Evolutionary conservation across 192 early-diverging fungal genomes (phyloP).

Genomic region (Chytriomyces hyalinus): DNA sequence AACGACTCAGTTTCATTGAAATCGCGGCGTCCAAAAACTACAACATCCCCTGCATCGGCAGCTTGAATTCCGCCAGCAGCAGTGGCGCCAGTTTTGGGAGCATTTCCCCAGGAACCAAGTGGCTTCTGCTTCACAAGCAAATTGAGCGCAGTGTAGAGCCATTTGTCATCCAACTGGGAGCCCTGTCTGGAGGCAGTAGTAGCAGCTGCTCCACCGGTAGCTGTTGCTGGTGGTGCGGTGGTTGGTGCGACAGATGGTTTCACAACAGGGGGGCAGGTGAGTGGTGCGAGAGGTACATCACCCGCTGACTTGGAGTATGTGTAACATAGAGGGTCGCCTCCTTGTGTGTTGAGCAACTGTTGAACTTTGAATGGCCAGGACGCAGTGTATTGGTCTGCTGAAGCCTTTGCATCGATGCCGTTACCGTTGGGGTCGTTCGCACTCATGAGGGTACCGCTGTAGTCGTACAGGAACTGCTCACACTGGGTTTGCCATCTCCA

Average conservation of each 20-base stretch:
- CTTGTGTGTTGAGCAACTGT: conserved; percentile 15
- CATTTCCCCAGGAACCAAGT: neutral
- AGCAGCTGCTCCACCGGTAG: neutral
- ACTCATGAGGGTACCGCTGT: conserved; percentile 14
- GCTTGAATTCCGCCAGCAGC: neutral
- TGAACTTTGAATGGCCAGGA: conserved; percentile 14
- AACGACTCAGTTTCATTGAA: neutral
- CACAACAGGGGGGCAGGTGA: conserved; percentile 9
- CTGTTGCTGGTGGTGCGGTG: neutral
- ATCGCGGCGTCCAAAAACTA: neutral
- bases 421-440: conserved; percentile 6
- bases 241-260: conserved; percentile 2
- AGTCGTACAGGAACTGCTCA: conserved; percentile 6
- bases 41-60: neutral
- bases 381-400: neutral
- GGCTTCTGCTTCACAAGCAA: neutral
- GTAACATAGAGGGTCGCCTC: conserved; percentile 14
- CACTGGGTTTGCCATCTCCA: conserved; percentile 31
- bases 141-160: neutral
- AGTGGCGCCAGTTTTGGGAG: neutral
- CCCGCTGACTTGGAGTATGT: conserved; percentile 14
- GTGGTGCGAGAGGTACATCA: conserved; percentile 15
- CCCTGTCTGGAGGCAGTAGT: neutral
- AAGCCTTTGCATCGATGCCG: neutral
- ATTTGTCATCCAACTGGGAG: neutral